Conservation (phyloP, 2,329 filamentous ascomycete genomes). For the Podosphaera xanthii region DNA sequence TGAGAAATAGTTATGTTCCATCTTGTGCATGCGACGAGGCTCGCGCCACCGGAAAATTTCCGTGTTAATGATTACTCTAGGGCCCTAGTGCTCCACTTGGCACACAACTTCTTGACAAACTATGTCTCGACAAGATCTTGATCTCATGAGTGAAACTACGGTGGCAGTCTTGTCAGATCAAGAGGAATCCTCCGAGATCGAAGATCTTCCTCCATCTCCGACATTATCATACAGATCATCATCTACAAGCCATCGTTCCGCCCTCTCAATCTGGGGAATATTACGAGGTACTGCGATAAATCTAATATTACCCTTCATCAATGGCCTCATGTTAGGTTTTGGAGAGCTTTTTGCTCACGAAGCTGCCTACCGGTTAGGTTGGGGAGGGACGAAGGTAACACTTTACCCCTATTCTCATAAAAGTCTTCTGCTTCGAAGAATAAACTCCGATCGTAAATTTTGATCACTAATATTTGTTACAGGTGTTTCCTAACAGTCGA, state of each 20-base stretch:
- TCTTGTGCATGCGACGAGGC: not conserved
- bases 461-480: not conserved
- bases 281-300: conserved; percentile 84
- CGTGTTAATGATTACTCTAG: not conserved
- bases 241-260: conserved; percentile 65
- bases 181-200: conserved; percentile 44
- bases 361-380: conserved; percentile 76
- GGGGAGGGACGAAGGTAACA: conserved; percentile 74
- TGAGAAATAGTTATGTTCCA: not conserved
- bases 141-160: conserved; percentile 45
- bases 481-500: conserved; percentile 15
- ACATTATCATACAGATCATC: conserved; percentile 36
- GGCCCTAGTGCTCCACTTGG: not conserved
- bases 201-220: conserved; percentile 36
- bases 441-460: not conserved
- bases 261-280: conserved; percentile 69
- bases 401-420: not conserved
- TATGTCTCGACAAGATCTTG: conserved; percentile 9
- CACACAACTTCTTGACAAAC: not conserved
- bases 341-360: conserved; percentile 94
- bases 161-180: conserved; percentile 66
- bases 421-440: not conserved
- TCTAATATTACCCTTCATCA: conserved; percentile 82
- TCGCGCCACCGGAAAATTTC: not conserved
- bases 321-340: conserved; percentile 95